Evolutionary conservation across 1,284 basidiomycete genomes (phyloP).

Genomic region (Ceratobasidium sp.): DNA sequence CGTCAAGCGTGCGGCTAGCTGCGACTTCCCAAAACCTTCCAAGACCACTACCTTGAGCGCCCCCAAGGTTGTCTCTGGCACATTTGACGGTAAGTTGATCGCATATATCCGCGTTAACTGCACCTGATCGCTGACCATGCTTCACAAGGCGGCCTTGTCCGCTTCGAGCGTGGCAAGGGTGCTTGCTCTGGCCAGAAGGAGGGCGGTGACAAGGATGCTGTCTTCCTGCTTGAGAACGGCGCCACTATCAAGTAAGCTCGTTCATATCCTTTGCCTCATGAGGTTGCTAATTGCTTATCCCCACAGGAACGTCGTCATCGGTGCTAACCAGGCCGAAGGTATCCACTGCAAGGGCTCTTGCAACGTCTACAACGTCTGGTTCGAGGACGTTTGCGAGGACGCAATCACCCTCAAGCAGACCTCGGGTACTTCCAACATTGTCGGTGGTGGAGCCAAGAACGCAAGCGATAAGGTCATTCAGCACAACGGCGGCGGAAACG

Average conservation of each 20-base stretch:
- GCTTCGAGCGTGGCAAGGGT: slow-evolving; percentile 37
- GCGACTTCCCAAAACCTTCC: slow-evolving; percentile 51
- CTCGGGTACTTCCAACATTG: slow-evolving; percentile 37
- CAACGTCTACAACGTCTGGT: slow-evolving; percentile 53
- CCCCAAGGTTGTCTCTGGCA: slow-evolving; percentile 50
- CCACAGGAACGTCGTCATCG: slow-evolving; percentile 50
- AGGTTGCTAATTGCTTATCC: slow-evolving; percentile 38
- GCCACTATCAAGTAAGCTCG: slow-evolving; percentile 47
- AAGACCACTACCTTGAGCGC: slow-evolving; percentile 51
- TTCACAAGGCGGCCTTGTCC: slow-evolving; percentile 17
- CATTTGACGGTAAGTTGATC: slow-evolving; percentile 31
- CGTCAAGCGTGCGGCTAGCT: slow-evolving; percentile 42
- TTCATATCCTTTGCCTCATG: background rate
- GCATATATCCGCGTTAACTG: background rate
- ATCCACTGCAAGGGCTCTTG: slow-evolving; percentile 55
- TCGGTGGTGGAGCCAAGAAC: slow-evolving; percentile 38
- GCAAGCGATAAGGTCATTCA: slow-evolving; percentile 39
- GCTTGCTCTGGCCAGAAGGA: slow-evolving; percentile 39
- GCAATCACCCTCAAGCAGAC: slow-evolving; percentile 47
- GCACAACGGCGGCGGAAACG: slow-evolving; percentile 38
- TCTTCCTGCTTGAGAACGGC: slow-evolving; percentile 47
- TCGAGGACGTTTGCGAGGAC: slow-evolving; percentile 56
- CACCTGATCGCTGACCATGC: background rate
- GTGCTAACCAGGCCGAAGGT: slow-evolving; percentile 54
- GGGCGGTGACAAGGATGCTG: slow-evolving; percentile 38